These are phyloP conservation scores for Boechera retrofracta DNA, from an alignment of 345 rosid species.

Conservation along the genomic window DNA sequence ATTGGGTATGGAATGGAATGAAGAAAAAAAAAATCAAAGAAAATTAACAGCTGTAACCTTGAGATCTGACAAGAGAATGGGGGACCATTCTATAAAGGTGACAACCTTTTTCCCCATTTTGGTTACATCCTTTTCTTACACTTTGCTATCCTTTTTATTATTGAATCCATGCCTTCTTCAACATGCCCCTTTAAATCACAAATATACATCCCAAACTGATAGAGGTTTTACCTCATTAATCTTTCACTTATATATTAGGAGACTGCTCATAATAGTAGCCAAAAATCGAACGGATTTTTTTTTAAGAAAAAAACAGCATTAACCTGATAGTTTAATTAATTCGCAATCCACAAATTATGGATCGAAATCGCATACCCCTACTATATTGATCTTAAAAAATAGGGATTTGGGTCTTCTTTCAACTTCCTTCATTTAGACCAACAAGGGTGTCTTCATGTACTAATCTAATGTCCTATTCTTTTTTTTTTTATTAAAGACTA, in stretches of 20 bases:
- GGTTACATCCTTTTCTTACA: slow-evolving; percentile 37
- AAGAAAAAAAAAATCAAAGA: not conserved
- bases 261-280: not conserved
- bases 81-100: slow-evolving; percentile 41
- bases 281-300: not conserved
- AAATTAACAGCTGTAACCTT: slow-evolving; percentile 21
- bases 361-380: not conserved
- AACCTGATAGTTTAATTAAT: not conserved
- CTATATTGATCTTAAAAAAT: not conserved
- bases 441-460: slow-evolving; percentile 36
- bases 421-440: slow-evolving; percentile 38
- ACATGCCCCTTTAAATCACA: not conserved
- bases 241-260: not conserved
- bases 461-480: slow-evolving; percentile 27
- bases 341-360: not conserved
- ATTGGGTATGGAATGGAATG: slow-evolving; percentile 16
- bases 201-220: not conserved
- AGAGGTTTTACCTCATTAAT: not conserved
- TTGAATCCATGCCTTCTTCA: slow-evolving; percentile 17
- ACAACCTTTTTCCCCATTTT: slow-evolving; percentile 40
- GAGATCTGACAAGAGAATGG: slow-evolving; percentile 26
- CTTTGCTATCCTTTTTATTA: slow-evolving; percentile 16
- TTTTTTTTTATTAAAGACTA: slow-evolving; percentile 20
- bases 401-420: not conserved
- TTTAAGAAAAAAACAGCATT: not conserved